phyloP scores from a whole-genome alignment of 2,329 filamentous ascomycete genomes.

The Furcasterigmium furcatum region DNA sequence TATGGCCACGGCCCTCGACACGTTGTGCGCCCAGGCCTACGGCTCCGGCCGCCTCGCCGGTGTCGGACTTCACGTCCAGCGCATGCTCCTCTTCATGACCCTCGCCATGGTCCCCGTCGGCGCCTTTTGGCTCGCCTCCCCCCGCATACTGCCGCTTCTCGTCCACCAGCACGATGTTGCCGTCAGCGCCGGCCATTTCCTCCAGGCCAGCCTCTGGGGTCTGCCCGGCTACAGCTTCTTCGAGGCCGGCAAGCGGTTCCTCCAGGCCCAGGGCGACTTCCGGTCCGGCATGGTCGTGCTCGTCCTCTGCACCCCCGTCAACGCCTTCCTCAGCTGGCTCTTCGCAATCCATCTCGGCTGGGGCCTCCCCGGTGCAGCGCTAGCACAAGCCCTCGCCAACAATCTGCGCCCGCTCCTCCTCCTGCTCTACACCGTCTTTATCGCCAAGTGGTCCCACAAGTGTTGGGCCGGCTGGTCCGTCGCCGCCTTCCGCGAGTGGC shows the following conservation, averaged over 20 bases:
- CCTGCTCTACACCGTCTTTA: conserved; percentile 38
- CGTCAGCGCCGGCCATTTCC: conserved; percentile 43
- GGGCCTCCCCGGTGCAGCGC: conserved; percentile 47
- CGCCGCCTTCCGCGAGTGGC: conserved; percentile 32
- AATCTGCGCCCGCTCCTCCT: conserved; percentile 44
- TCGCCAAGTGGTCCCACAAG: conserved; percentile 33
- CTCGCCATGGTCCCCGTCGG: conserved; percentile 44
- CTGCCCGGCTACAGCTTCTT: conserved; percentile 51
- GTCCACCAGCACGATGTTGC: conserved; percentile 45
- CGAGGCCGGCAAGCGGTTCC: conserved; percentile 50
- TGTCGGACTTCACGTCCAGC: conserved; percentile 50
- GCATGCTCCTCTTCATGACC: conserved; percentile 47
- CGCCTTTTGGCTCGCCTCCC: conserved; percentile 44
- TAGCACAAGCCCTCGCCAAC: conserved; percentile 46
- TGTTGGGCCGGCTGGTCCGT: conserved; percentile 42
- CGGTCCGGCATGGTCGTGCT: conserved; percentile 43
- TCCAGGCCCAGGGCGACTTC: conserved; percentile 53
- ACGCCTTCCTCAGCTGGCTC: conserved; percentile 45
- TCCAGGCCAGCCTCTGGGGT: conserved; percentile 44
- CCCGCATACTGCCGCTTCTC: conserved; percentile 38
- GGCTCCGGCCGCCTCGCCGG: conserved; percentile 41
- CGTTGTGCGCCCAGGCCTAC: conserved; percentile 48
- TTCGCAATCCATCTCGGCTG: conserved; percentile 38
- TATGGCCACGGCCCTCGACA: conserved; percentile 47
- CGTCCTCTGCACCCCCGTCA: conserved; percentile 42